A percentile compares a stretch with the other conserved stretches of the same genome.
Evolutionary conservation across 2,329 filamentous ascomycete species (phyloP).

Genomic region (Madurella fahalii): DNA sequence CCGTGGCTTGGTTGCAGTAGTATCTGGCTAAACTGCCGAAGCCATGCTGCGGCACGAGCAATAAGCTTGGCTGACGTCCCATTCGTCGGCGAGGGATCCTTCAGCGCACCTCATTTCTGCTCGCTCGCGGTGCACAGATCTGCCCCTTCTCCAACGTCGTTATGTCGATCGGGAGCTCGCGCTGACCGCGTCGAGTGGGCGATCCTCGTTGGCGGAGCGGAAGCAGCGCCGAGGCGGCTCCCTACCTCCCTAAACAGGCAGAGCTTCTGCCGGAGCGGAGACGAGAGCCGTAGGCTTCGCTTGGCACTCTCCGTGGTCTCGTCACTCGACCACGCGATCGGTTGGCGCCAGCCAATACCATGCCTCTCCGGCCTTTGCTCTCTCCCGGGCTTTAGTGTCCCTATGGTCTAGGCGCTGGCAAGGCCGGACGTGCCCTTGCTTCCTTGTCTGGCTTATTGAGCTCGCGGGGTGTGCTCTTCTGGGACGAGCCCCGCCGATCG

Average conservation of each 20-base stretch:
- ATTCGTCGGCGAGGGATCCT: neutral
- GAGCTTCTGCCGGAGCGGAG: neutral
- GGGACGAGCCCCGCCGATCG: neutral
- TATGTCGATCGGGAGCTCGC: neutral
- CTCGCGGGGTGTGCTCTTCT: neutral
- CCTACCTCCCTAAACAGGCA: neutral
- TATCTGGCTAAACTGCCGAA: conserved; percentile 22
- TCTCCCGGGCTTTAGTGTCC: neutral
- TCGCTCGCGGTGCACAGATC: neutral
- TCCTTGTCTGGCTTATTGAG: neutral
- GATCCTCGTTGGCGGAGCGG: neutral
- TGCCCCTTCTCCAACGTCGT: neutral
- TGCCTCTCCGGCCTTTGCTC: neutral
- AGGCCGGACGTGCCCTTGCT: neutral
- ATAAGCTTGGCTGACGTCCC: conserved; percentile 1
- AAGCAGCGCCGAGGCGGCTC: neutral
- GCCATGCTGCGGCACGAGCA: conserved; percentile 6
- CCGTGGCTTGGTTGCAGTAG: neutral
- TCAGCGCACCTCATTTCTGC: conserved; percentile 9
- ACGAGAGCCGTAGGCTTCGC: neutral
- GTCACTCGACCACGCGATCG: neutral
- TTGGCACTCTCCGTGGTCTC: neutral
- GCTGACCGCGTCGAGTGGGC: no score
- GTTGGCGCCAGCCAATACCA: neutral
- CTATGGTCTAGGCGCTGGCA: neutral